Evolutionary conservation across 352 stramenopile genomes (phyloP), one percentile per base, ranked within the genome.

Genomic region (Phytophthora nicotianae): DNA sequence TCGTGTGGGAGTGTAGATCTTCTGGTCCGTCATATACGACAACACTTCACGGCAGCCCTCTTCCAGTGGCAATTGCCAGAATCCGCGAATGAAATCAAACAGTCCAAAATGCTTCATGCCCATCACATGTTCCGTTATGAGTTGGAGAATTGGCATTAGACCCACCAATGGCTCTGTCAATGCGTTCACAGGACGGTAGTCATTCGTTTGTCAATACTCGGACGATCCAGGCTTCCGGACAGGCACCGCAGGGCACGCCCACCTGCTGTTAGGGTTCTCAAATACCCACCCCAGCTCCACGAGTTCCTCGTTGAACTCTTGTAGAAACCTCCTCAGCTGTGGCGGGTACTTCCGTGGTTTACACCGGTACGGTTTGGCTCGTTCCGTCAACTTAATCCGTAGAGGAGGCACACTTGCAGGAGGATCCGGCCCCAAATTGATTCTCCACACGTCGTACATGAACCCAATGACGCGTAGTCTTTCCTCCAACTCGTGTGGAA

Each of bases 321-420:
- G 11, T 20, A 42, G 8, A 8, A 42, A 42, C 4, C 4, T 2
- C 8, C n/a, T 11, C 1, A 20, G n/a, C 11, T 42, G 5, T 9
- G 37, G 37, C 7, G 37, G 11, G 37, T 42, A 42, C 16, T 19
- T 42, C 4, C 37, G 11, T 20, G 37, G 1, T 8, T 20, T 42
- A 1, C 11, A 2, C 8, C n/a, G 7, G 37, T 21, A 42, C 7
- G 37, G 37, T 8, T 14, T 19, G 37, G 11, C 14, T 13, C 11
- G 13, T 4, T 13, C n/a, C 11, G 0, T 20, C 37, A 42, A 9
- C 16, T 20, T 40, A 4, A 69, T 14, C 17, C 19, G 49, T 37
- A 56, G 47, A n/a, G 61, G 61, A 33, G 38, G 19, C 0, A 69
- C 52, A 8, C 49, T 38, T 14, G 60, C 60, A 47, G 60, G 52